Evolutionary conservation across 176 grass and related monocot genomes (phyloP), one percentile per base, ranked within the genome.

Genomic region (Oryza coarctata): DNA sequence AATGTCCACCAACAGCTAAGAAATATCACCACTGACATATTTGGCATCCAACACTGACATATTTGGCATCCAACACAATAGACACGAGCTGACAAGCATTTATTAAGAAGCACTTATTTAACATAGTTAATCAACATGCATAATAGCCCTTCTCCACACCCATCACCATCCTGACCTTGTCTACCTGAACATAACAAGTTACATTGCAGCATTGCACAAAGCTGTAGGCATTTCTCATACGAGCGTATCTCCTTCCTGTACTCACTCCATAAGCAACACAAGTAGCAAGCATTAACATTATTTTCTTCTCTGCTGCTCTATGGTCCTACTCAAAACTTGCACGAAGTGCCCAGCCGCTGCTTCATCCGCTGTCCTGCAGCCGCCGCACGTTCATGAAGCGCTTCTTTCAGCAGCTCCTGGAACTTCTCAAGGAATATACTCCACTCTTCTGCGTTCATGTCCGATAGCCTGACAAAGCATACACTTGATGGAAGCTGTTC

Each of bases 241-340:
- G 50, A 85, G 70, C 77, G n/a, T 80, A 63, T 76, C 71, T 80
- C 58, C 63, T 26, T 72, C 63, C 3, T 75, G 69, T 44, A 68
- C 44, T 68, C 57, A 58, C 80, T 79, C 61, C 71, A 76, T 45
- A 85, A 55, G 78, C 83, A 85, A 76, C 68, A 60, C 43, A 77
- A 15, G 25, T 71, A 57, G 52, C 45, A 80, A 13, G 52, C 45
- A 75, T 6, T 52, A 68, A 68, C 61, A 79, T 9, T 34, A 44
- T 84, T 80, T 80, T 80, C 73, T 71, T 68, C 52, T 25, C 40
- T 57, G 17, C 29, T 80, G 70, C 38, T 29, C 77, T 91, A 85
- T 83, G 40, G 17, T 62, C 71, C 86, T 91, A 88, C 71, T 89
- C 86, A 94, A 84, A 94, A 94, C 81, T 94, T 90, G 86, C 92